These are phyloP conservation scores for Pseudocercospora pini-densiflorae DNA, from an alignment of 2,329 filamentous ascomycete species.

Conservation along the genomic window DNA sequence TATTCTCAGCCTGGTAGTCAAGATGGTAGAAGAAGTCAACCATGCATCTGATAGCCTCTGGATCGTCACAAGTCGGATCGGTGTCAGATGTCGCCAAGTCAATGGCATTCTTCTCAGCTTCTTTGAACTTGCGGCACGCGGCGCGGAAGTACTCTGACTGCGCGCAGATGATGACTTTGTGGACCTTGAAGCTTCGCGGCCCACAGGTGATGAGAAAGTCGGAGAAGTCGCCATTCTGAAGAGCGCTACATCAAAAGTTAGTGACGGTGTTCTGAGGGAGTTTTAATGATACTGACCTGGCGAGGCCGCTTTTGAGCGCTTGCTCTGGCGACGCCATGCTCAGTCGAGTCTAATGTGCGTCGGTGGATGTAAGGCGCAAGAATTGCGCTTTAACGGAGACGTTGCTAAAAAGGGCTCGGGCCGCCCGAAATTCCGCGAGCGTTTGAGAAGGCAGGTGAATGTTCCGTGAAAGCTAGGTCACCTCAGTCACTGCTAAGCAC, in stretches of 20 bases:
- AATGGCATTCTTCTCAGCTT: constrained; percentile 26
- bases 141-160: constrained; percentile 29
- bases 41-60: constrained; percentile 33
- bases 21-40: constrained; percentile 37
- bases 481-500: background rate
- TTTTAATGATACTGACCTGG: background rate
- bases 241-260: background rate
- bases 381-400: background rate
- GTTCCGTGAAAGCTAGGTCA: background rate
- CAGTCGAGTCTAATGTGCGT: background rate
- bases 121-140: constrained; percentile 14
- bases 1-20: constrained; percentile 24
- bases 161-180: constrained; percentile 31
- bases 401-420: background rate
- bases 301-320: constrained; percentile 1
- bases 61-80: constrained; percentile 30
- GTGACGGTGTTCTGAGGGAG: too few relatives aligned
- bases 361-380: background rate
- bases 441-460: background rate
- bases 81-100: constrained; percentile 20
- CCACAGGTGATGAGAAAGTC: constrained; percentile 33
- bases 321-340: constrained; percentile 1
- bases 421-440: background rate
- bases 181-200: constrained; percentile 23
- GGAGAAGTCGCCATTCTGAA: constrained; percentile 2